Percentiles rank a stretch among this genome's conserved stretches.
These are phyloP conservation scores for Linderniella brevidens DNA, from an alignment of 257 asterid genomes.

Conservation along the genomic window DNA sequence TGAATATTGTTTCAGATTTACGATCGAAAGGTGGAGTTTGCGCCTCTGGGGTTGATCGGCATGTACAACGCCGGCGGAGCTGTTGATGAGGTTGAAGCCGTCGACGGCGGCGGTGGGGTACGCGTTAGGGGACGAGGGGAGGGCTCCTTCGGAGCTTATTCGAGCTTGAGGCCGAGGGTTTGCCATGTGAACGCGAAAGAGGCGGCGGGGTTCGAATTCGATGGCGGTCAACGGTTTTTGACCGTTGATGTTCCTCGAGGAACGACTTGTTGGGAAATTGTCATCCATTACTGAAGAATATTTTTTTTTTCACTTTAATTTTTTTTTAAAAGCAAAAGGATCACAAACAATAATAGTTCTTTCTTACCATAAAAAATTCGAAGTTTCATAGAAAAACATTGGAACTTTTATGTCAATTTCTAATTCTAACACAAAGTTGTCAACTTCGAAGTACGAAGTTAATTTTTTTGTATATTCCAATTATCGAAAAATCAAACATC, in stretches of 20 bases:
- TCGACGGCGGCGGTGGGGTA: constrained; percentile 9
- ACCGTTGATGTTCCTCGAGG: constrained; percentile 22
- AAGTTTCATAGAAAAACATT: too few relatives aligned
- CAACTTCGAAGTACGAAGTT: too few relatives aligned
- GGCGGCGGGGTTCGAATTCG: constrained; percentile 15
- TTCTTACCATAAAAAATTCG: too few relatives aligned
- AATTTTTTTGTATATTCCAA: too few relatives aligned
- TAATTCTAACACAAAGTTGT: too few relatives aligned
- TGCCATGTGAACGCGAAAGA: constrained; percentile 22
- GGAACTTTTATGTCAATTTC: too few relatives aligned
- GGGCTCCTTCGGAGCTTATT: constrained; percentile 36
- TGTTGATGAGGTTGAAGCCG: constrained; percentile 16
- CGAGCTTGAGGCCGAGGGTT: constrained; percentile 19
- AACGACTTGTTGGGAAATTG: constrained; percentile 31
- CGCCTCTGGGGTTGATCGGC: constrained; percentile 33
- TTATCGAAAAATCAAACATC: too few relatives aligned
- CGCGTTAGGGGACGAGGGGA: constrained; percentile 32
- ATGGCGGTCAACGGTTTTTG: constrained; percentile 19
- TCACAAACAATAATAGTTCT: too few relatives aligned
- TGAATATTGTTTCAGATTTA: constrained; percentile 16
- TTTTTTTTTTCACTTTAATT: background rate
- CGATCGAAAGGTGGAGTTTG: constrained; percentile 19
- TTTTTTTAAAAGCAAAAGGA: background rate
- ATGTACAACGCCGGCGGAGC: constrained; percentile 61
- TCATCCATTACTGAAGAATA: constrained; percentile 23